phyloP scores from a whole-genome alignment of 495 filamentous ascomycete species.

The Margaritispora aquatica region DNA sequence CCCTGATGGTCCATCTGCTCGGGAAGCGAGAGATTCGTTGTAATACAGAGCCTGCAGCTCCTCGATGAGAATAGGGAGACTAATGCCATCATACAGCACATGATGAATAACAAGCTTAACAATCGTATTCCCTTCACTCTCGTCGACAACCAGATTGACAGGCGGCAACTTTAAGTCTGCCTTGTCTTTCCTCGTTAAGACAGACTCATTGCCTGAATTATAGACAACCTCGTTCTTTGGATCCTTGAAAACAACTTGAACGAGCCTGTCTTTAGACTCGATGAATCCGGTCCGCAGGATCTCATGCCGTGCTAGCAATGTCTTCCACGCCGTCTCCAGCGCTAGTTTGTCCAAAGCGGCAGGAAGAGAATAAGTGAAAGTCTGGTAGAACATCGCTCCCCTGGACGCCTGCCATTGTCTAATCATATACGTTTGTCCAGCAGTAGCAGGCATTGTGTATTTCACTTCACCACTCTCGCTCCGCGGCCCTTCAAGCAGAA shows the following conservation, averaged over 20 bases:
- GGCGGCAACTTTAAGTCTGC: conserved; percentile 18
- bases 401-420: conserved; percentile 47
- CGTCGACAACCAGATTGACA: conserved; percentile 16
- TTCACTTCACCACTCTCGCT: conserved; percentile 37
- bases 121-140: conserved; percentile 11
- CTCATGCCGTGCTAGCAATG: conserved; percentile 37
- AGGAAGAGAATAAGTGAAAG: conserved; percentile 41
- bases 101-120: conserved; percentile 46
- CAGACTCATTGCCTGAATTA: conserved; percentile 8
- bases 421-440: conserved; percentile 58
- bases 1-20: neutral
- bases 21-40: neutral
- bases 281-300: conserved; percentile 46
- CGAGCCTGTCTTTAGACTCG: conserved; percentile 3
- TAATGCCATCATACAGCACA: conserved; percentile 53
- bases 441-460: conserved; percentile 43
- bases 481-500: conserved; percentile 16
- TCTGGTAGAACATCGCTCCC: conserved; percentile 48
- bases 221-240: conserved; percentile 14
- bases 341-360: conserved; percentile 29
- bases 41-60: conserved; percentile 36
- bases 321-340: conserved; percentile 45
- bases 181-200: conserved; percentile 5
- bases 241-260: conserved; percentile 33
- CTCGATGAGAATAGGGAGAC: conserved; percentile 41